Evolutionary conservation across 2,329 filamentous ascomycete genomes (phyloP), one percentile per base, ranked within the genome.

Genomic region (Colletotrichum trifolii): DNA sequence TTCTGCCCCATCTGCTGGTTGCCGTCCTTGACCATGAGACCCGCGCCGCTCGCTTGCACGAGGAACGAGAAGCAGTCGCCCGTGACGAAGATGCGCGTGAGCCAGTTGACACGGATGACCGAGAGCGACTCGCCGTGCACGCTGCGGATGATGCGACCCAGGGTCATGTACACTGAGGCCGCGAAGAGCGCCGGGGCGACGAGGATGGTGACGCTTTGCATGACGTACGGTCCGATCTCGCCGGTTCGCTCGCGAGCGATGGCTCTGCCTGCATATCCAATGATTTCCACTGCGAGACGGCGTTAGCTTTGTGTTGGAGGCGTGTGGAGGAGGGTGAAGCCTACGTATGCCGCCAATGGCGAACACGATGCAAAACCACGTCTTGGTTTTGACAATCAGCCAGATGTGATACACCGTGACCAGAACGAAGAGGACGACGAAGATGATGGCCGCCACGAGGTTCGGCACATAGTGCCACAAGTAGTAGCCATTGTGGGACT

Each of bases 61-160:
- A 81, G 38, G 70, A 89, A 84, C 2, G 82, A 83, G 6, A 86
- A 53, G 4, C 87, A 71, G 67, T 89, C 86, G 39, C 85, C 84
- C 7, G 72, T 54, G 4, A 89, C 85, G 64, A 89, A 89, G 40
- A 83, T 76, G 58, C 80, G 83, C 3, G 85, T 87, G 6, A 88
- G 72, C 78, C 81, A 82, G 8, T 64, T 66, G 15, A 73, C 68
- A 7, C 66, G 72, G 17, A 81, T 72, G 38, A 79, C 54, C 2
- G 76, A 76, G 58, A 73, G 73, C 0, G 68, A 55, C 57, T 78
- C 74, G 34, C 73, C 78, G 33, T 75, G 74, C 4, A 81, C 74
- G 50, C 76, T 74, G 12, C 71, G 71, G 56, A 83, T 79, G 34
- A 83, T 69, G 10, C 83, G 76, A 7, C 79, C 79, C 4, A 84